Percentiles rank a stretch among this genome's conserved stretches.
Conservation (phyloP, 2,329 filamentous ascomycete genomes). For the Colletotrichum cuscutae region DNA sequence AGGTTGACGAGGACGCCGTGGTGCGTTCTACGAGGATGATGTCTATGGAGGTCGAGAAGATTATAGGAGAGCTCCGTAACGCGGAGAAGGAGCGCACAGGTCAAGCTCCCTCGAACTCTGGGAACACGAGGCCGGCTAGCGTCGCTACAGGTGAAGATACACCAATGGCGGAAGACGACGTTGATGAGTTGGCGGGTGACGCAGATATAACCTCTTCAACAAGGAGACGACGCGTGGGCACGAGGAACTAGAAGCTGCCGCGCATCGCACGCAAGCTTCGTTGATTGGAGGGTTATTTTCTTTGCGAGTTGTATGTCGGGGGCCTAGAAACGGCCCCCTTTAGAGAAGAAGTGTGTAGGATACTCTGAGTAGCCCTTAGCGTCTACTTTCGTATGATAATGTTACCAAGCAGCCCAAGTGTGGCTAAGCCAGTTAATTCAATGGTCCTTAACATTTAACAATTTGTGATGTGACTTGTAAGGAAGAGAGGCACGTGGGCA, state of each 20-base stretch:
- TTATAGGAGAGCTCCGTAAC: conserved; percentile 79
- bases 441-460: neutral
- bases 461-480: neutral
- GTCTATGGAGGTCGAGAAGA: conserved; percentile 87
- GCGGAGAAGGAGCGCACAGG: conserved; percentile 69
- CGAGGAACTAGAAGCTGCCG: conserved; percentile 44
- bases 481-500: too few relatives aligned
- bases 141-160: conserved; percentile 55
- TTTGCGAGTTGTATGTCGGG: neutral
- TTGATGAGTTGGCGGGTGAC: conserved; percentile 57
- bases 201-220: conserved; percentile 45
- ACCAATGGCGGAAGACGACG: conserved; percentile 55
- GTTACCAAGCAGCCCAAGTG: conserved; percentile 7
- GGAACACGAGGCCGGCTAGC: conserved; percentile 47
- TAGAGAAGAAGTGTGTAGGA: conserved; percentile 8
- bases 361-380: neutral
- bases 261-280: neutral
- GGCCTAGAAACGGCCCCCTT: neutral
- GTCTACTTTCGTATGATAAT: conserved; percentile 17
- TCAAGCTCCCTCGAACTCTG: conserved; percentile 43
- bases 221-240: conserved; percentile 49
- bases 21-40: conserved; percentile 90
- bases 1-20: conserved; percentile 83
- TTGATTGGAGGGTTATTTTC: neutral
- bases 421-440: neutral